These are phyloP conservation scores for Chlorella variabilis DNA, from an alignment of 163 green algal species.

Conservation along the genomic window DNA sequence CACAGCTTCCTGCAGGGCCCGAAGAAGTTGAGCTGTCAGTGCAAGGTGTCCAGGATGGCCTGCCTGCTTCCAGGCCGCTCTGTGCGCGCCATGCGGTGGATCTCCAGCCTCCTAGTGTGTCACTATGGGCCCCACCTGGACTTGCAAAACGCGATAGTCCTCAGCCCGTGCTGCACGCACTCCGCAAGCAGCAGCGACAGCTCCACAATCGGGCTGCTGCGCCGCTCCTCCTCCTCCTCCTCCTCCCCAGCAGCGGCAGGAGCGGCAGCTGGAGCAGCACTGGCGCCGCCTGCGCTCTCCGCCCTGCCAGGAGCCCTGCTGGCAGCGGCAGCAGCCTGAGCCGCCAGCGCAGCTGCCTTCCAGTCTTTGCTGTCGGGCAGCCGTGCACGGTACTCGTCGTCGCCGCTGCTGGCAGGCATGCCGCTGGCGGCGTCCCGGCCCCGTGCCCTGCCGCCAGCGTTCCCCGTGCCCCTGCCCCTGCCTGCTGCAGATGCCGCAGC, in stretches of 20 bases:
- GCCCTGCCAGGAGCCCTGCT: not conserved
- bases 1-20: conserved; percentile 82
- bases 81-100: no score
- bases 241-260: conserved; percentile 22
- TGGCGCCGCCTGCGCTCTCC: conserved; percentile 37
- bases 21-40: no score
- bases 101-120: no score
- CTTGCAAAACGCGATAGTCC: conserved; percentile 98
- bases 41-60: not conserved
- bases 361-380: not conserved
- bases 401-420: not conserved
- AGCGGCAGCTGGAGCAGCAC: not conserved
- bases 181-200: conserved; percentile 79
- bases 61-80: no score
- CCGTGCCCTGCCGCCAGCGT: no score
- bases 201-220: conserved; percentile 92
- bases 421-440: not conserved
- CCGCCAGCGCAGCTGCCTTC: conserved; percentile 8
- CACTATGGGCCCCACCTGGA: conserved; percentile 63
- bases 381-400: not conserved
- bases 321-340: not conserved
- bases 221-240: conserved; percentile 46
- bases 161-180: conserved; percentile 82
- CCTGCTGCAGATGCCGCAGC: conserved; percentile 1
- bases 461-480: not conserved